Evolutionary conservation across 495 filamentous ascomycete species (phyloP), one percentile per base, ranked within the genome.

Genomic region (Xylaria curta): DNA sequence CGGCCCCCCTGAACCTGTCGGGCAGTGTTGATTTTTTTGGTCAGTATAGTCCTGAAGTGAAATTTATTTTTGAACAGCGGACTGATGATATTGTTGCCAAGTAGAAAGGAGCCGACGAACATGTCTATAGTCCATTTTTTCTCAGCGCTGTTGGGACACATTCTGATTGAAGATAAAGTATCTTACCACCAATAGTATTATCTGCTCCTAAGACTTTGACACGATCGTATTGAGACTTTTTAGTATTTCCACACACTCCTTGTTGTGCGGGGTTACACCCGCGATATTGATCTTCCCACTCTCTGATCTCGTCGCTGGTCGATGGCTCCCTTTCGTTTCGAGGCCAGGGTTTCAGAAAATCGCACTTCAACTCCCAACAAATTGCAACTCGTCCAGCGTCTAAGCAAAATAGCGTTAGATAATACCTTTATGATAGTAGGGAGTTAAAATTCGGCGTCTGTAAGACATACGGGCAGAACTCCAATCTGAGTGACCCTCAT

Each of bases 371-470:
- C n/a, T 44, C 40, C 33, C 24, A 26, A 42, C 61, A 64, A 46
- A 64, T 64, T 24, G 61, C 61, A 46, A 17, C 21, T 47, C 61
- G 40, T 21, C 26, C n/a, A 64, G 42, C 47, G 24, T 46, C 61
- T 64, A 46, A 40, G 38, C 9, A 10, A 4, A 46, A 64, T 26
- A 31, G 21, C 3, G 12, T 54, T 54, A 54, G 9, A 54, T 26
- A 54, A 0, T 1, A 28, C 51, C 9, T 10, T 28, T 8, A 24
- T 2, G 8, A 51, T 51, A 51, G n/a, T 10, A 51, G 10, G 12
- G 51, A 21, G 7, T 28, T 28, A 54, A 54, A 28, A 26, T 3
- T 54, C 10, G 51, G n/a, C 1, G 21, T 2, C 38, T 17, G 59
- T 21, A 19, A n/a, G 9, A 46, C 24, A 21, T 47, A 64, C 40